Percentiles rank a stretch among this genome's conserved stretches.
These are phyloP conservation scores for Cladosporium phlei DNA, from an alignment of 2,329 filamentous ascomycete genomes.

Conservation along the genomic window DNA sequence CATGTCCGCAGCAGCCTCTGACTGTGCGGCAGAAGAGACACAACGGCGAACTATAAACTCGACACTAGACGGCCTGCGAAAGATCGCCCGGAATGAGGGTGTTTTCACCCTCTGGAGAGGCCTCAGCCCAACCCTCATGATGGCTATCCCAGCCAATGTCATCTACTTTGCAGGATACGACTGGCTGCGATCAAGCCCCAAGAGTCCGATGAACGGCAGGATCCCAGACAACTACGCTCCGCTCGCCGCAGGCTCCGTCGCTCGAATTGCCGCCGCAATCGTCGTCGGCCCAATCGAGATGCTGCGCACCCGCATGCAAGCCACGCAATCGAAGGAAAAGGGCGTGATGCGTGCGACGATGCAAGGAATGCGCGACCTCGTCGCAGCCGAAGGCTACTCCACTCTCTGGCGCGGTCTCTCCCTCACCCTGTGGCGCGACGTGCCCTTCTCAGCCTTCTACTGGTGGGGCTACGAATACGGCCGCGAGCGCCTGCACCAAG, in stretches of 20 bases:
- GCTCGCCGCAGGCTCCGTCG: slow-evolving; percentile 71
- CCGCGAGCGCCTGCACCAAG: slow-evolving; percentile 64
- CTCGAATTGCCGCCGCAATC: slow-evolving; percentile 73
- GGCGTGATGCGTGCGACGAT: slow-evolving; percentile 77
- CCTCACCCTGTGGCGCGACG: slow-evolving; percentile 91
- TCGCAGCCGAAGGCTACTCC: slow-evolving; percentile 67
- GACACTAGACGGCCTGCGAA: slow-evolving; percentile 84
- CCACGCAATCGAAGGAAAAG: slow-evolving; percentile 44
- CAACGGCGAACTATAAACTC: slow-evolving; percentile 81
- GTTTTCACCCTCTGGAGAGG: slow-evolving; percentile 84
- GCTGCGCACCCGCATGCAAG: slow-evolving; percentile 84
- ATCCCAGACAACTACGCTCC: slow-evolving; percentile 70
- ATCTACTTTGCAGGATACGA: slow-evolving; percentile 99
- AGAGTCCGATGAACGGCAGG: slow-evolving; percentile 62
- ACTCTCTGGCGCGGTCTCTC: slow-evolving; percentile 88
- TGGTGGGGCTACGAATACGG: slow-evolving; percentile 97
- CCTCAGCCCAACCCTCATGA: slow-evolving; percentile 85
- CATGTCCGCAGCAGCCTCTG: slow-evolving; percentile 46
- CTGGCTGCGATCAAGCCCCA: slow-evolving; percentile 71
- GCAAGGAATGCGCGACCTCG: slow-evolving; percentile 72
- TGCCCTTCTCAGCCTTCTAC: slow-evolving; percentile 94
- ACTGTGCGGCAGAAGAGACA: slow-evolving; percentile 83
- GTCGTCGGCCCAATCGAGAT: slow-evolving; percentile 89
- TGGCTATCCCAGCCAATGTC: slow-evolving; percentile 92
- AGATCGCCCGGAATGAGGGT: slow-evolving; percentile 93